A percentile compares a stretch with the other conserved stretches of the same genome.
Evolutionary conservation across 129 eudicot species (phyloP).

Genomic region (Flaveria brownii): DNA sequence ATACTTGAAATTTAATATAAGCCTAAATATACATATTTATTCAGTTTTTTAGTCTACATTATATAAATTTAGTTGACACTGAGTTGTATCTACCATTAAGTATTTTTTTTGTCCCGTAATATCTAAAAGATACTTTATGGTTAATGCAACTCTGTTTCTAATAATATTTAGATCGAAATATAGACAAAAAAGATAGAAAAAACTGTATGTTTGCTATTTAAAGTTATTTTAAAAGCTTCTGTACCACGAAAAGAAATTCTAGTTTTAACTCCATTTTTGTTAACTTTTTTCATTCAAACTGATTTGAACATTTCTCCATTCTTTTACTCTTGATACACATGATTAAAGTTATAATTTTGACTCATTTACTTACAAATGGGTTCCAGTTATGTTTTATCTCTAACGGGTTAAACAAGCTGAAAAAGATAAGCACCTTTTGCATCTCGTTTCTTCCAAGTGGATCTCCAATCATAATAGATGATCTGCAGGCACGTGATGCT

Average conservation of each 20-base stretch:
- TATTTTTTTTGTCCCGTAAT: neutral
- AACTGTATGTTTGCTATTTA: neutral
- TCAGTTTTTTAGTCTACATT: neutral
- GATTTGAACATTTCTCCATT: neutral
- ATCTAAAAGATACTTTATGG: neutral
- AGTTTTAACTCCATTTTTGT: neutral
- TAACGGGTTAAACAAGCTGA: neutral
- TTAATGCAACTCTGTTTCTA: neutral
- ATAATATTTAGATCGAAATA: neutral
- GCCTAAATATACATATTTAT: neutral
- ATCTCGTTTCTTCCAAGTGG: slow-evolving; percentile 93
- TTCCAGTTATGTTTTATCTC: neutral
- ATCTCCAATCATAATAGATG: slow-evolving; percentile 90
- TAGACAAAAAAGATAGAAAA: neutral
- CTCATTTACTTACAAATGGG: neutral
- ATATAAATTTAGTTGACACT: neutral
- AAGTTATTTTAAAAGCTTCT: neutral
- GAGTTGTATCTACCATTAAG: neutral
- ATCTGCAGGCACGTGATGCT: slow-evolving; percentile 97
- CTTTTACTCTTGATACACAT: neutral
- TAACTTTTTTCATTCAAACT: neutral
- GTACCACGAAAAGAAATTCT: neutral
- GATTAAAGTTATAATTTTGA: neutral
- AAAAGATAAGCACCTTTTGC: slow-evolving; percentile 64
- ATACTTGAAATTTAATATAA: neutral